These are phyloP conservation scores for Plenodomus biglobosus DNA, from an alignment of 2,329 filamentous ascomycete species.

Conservation along the genomic window DNA sequence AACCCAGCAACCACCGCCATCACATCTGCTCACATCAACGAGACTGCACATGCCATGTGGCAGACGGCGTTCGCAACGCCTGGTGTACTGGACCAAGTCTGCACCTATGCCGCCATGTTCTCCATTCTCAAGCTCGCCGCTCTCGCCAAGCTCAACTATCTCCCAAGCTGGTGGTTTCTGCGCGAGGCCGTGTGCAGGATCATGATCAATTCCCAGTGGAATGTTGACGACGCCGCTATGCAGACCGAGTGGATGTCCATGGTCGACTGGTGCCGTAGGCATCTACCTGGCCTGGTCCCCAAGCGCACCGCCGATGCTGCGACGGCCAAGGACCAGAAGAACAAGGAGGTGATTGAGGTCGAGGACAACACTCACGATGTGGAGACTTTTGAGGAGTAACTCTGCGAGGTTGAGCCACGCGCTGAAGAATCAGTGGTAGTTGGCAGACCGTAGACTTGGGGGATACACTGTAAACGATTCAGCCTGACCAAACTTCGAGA, in stretches of 20 bases:
- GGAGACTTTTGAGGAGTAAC: no score
- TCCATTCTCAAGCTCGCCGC: constrained; percentile 12
- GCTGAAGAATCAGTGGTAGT: no score
- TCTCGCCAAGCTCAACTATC: constrained; percentile 20
- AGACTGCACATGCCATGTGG: constrained; percentile 17
- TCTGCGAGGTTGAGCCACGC: background rate
- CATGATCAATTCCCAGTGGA: background rate
- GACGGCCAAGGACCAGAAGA: background rate
- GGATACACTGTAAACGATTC: no score
- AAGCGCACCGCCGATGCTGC: background rate
- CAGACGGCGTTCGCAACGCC: constrained; percentile 8
- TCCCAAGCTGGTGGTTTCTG: constrained; percentile 28
- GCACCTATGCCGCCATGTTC: constrained; percentile 12
- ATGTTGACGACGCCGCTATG: constrained; percentile 11
- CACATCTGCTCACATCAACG: constrained; percentile 8
- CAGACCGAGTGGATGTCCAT: constrained; percentile 3
- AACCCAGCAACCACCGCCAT: background rate
- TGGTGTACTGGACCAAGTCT: constrained; percentile 4
- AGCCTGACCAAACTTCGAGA: no score
- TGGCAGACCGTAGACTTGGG: no score
- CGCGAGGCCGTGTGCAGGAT: background rate
- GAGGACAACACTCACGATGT: background rate
- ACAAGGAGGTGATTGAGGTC: background rate
- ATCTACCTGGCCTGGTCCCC: background rate
- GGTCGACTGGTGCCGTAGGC: background rate